Percentiles rank a stretch among this genome's conserved stretches.
These are phyloP conservation scores for Fusarium equiseti DNA, from an alignment of 2,329 filamentous ascomycete genomes.

Conservation along the genomic window DNA sequence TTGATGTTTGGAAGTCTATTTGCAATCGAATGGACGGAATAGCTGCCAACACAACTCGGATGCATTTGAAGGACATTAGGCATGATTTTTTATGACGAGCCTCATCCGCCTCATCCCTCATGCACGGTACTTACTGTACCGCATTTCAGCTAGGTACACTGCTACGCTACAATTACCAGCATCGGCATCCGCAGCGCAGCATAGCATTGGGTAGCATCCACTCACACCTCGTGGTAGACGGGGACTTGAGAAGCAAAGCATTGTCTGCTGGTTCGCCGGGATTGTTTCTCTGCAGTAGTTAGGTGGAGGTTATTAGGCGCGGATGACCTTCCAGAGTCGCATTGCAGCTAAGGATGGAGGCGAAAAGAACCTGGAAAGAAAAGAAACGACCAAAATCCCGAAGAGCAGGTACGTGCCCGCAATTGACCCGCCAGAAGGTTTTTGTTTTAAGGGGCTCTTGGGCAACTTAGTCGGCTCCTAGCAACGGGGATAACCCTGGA, in stretches of 20 bases:
- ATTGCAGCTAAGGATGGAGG: conserved; percentile 20
- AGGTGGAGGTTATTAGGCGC: background rate
- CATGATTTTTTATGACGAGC: background rate
- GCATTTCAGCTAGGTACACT: background rate
- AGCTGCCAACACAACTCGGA: background rate
- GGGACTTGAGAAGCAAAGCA: conserved; percentile 10
- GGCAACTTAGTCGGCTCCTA: conserved; percentile 7
- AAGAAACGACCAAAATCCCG: background rate
- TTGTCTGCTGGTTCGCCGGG: conserved; percentile 17
- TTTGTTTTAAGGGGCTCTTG: conserved; percentile 39
- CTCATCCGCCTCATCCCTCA: background rate
- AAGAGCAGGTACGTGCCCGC: background rate
- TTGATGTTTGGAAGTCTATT: conserved; percentile 3
- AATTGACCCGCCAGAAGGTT: background rate
- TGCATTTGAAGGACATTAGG: background rate
- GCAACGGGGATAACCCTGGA: conserved; percentile 17
- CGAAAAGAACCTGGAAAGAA: background rate
- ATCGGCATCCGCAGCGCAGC: conserved; percentile 6
- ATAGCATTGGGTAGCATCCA: conserved; percentile 11
- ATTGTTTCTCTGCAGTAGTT: conserved; percentile 15
- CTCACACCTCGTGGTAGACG: conserved; percentile 29
- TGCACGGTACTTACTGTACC: background rate
- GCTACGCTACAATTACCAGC: conserved; percentile 2
- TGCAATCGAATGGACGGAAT: background rate
- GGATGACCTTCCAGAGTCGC: conserved; percentile 17